Percentiles rank a stretch among this genome's conserved stretches.
Evolutionary conservation across 148 eudicot genomes (phyloP).

Genomic region (Gaultheria prostrata): DNA sequence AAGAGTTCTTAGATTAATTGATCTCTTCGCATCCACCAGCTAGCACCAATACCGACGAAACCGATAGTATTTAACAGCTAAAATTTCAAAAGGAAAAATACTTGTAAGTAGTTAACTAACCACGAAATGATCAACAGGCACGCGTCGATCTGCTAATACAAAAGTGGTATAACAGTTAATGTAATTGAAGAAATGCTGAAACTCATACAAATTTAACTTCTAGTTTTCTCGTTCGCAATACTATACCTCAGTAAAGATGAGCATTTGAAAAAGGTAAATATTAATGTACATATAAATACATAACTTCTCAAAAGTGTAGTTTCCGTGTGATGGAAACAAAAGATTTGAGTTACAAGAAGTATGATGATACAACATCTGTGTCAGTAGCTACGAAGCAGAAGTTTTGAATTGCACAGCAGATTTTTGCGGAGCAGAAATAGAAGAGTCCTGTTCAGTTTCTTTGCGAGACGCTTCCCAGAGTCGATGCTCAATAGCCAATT

Average conservation of each 20-base stretch:
- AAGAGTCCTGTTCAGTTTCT: slow-evolving; percentile 34
- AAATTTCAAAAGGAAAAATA: background rate
- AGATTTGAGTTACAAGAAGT: background rate
- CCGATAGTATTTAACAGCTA: background rate
- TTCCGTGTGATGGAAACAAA: too few relatives aligned
- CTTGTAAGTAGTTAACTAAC: background rate
- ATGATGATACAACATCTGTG: background rate
- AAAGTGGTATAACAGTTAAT: background rate
- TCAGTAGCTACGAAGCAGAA: background rate
- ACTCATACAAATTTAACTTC: background rate
- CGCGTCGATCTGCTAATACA: background rate
- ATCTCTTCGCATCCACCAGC: background rate
- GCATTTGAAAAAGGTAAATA: background rate
- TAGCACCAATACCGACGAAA: background rate
- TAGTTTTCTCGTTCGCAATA: background rate
- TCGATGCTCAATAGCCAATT: slow-evolving; percentile 57
- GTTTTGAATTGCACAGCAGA: background rate
- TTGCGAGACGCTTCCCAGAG: slow-evolving; percentile 75
- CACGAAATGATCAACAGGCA: background rate
- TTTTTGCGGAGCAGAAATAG: slow-evolving; percentile 7
- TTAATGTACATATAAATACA: background rate
- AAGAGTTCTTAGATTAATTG: background rate
- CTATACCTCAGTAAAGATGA: background rate
- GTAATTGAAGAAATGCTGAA: background rate
- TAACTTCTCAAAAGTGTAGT: background rate